phyloP scores from a whole-genome alignment of 2,329 filamentous ascomycete genomes.

The Clonostachys solani region DNA sequence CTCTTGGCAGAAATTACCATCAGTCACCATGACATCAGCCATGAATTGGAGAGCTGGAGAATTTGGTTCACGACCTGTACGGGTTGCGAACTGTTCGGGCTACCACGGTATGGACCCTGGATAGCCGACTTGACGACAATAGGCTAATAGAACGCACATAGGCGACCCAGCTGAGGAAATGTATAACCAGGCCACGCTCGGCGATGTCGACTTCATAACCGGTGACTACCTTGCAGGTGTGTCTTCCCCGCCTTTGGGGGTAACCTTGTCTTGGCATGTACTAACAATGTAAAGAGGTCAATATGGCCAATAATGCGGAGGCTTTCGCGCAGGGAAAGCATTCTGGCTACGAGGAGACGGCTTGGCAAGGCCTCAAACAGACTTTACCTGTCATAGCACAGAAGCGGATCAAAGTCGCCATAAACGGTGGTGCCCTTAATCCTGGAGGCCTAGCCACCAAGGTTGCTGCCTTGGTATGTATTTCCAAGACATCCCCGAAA shows the following conservation, averaged over 20 bases:
- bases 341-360: not conserved
- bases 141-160: not conserved
- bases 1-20: no score
- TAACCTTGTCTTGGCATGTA: no score
- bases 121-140: no score
- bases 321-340: not conserved
- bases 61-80: not conserved
- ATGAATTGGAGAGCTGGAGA: no score
- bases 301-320: constrained; percentile 38
- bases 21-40: no score
- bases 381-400: not conserved
- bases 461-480: not conserved
- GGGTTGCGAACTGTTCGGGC: not conserved
- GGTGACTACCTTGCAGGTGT: constrained; percentile 29
- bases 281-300: constrained; percentile 27
- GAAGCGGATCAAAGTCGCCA: not conserved
- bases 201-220: constrained; percentile 27
- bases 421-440: not conserved
- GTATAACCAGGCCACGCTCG: constrained; percentile 2
- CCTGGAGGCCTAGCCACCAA: not conserved
- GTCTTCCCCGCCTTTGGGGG: no score
- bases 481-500: no score
- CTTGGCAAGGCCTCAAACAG: not conserved
- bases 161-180: not conserved
- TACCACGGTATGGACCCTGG: not conserved